phyloP scores from a whole-genome alignment of 306 rosid species.

The Cucurbita maxima region DNA sequence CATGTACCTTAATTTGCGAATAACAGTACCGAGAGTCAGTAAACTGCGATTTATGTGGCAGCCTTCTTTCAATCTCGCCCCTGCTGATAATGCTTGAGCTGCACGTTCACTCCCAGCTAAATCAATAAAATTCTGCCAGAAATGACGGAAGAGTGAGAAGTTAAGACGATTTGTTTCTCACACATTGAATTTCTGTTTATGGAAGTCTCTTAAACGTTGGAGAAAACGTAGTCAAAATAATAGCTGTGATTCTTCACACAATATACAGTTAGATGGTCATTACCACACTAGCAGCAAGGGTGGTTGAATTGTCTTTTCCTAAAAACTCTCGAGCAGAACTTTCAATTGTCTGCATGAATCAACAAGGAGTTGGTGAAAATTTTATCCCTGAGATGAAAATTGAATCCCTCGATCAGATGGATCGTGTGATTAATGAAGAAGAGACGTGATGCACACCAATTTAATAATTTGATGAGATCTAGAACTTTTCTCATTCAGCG shows the following conservation, averaged over 20 bases:
- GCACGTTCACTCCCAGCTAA: conserved; percentile 99
- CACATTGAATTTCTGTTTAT: neutral
- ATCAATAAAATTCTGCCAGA: conserved; percentile 86
- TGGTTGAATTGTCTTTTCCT: conserved; percentile 83
- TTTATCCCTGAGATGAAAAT: conserved; percentile 9
- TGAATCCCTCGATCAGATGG: neutral
- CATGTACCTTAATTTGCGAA: conserved; percentile 87
- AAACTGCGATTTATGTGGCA: conserved; percentile 98
- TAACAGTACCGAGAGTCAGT: conserved; percentile 81
- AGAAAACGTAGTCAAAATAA: neutral
- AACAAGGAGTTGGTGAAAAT: conserved; percentile 7
- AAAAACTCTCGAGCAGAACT: conserved; percentile 95
- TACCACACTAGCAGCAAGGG: conserved; percentile 94
- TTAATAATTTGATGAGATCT: conserved; percentile 95
- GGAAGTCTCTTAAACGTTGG: neutral
- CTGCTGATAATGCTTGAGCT: conserved; percentile 86
- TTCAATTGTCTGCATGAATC: conserved; percentile 68
- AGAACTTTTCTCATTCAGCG: conserved; percentile 83
- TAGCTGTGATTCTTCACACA: neutral
- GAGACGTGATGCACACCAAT: conserved; percentile 36
- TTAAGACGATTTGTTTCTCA: neutral
- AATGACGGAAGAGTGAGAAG: conserved; percentile 1
- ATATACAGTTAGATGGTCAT: neutral
- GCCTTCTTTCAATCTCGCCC: conserved; percentile 90
- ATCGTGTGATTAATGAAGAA: neutral